phyloP scores from a whole-genome alignment of 306 rosid species.

The Casuarina equisetifolia region DNA sequence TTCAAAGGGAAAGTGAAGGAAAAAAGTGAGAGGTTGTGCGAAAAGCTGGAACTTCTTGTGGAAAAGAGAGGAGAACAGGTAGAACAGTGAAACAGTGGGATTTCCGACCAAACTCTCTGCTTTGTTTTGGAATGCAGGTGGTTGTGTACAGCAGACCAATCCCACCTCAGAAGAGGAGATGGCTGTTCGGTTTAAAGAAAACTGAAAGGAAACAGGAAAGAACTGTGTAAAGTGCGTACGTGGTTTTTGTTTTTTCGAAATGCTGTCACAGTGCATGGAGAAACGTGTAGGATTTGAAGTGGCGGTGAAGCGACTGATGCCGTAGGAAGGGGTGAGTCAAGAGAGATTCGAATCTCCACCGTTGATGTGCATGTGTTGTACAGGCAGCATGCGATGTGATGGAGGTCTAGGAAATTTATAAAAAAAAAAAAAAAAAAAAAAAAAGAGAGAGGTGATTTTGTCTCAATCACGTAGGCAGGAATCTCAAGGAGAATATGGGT shows the following conservation, averaged over 20 bases:
- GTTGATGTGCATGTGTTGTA: background rate
- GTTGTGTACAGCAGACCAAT: background rate
- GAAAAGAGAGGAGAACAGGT: background rate
- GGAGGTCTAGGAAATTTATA: no score
- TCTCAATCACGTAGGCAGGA: no score
- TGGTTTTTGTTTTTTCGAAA: background rate
- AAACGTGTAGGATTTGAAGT: slow-evolving; percentile 15
- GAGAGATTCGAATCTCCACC: background rate
- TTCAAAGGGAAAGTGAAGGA: slow-evolving; percentile 20
- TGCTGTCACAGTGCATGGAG: background rate
- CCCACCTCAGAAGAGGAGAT: background rate
- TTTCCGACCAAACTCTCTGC: background rate
- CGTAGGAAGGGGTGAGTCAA: no score
- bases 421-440: no score
- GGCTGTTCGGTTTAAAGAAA: slow-evolving; percentile 25
- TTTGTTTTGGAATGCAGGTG: background rate
- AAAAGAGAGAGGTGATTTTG: no score
- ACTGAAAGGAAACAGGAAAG: slow-evolving; percentile 3
- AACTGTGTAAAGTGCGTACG: background rate
- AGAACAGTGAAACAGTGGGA: background rate
- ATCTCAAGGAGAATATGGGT: no score
- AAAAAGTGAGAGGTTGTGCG: background rate
- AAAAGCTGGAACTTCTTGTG: background rate
- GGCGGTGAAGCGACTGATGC: background rate
- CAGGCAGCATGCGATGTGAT: no score